Evolutionary conservation across 2,329 filamentous ascomycete species (phyloP).

Genomic region (Stenocarpella maydis): DNA sequence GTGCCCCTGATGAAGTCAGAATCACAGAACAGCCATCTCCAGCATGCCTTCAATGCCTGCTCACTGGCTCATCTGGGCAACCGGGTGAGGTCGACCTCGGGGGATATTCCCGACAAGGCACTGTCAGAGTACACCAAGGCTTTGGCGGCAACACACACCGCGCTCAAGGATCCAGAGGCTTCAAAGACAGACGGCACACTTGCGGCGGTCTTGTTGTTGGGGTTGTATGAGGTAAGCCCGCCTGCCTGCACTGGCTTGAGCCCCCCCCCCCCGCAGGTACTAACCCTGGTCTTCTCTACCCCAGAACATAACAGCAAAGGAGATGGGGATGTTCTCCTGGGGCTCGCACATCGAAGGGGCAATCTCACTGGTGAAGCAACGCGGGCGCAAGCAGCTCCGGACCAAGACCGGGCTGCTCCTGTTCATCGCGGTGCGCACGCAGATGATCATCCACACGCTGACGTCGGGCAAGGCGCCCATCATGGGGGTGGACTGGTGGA

Average conservation of each 20-base stretch:
- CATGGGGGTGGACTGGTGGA: conserved; percentile 68
- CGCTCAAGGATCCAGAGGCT: conserved; percentile 58
- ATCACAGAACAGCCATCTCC: conserved; percentile 55
- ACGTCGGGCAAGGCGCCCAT: conserved; percentile 59
- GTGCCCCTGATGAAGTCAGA: conserved; percentile 61
- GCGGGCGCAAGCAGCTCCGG: conserved; percentile 62
- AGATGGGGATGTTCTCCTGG: conserved; percentile 65
- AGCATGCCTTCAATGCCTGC: conserved; percentile 66
- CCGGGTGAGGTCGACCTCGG: conserved; percentile 48
- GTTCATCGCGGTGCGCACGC: conserved; percentile 67
- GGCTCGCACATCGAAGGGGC: conserved; percentile 71
- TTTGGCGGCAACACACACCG: conserved; percentile 59
- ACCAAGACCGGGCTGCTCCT: conserved; percentile 62
- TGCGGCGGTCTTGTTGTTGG: conserved; percentile 66
- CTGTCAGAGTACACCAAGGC: conserved; percentile 64
- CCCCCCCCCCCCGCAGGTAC: not conserved
- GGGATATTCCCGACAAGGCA: conserved; percentile 50
- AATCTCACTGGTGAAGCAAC: conserved; percentile 66
- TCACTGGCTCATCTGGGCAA: conserved; percentile 66
- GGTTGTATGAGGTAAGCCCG: conserved; percentile 63
- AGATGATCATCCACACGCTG: conserved; percentile 68
- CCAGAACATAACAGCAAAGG: conserved; percentile 61
- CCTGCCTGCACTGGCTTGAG: no score
- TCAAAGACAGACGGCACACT: conserved; percentile 65
- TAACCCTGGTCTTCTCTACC: not conserved